Conservation (phyloP, 2,329 filamentous ascomycete genomes). For the Cytospora chrysosperma region DNA sequence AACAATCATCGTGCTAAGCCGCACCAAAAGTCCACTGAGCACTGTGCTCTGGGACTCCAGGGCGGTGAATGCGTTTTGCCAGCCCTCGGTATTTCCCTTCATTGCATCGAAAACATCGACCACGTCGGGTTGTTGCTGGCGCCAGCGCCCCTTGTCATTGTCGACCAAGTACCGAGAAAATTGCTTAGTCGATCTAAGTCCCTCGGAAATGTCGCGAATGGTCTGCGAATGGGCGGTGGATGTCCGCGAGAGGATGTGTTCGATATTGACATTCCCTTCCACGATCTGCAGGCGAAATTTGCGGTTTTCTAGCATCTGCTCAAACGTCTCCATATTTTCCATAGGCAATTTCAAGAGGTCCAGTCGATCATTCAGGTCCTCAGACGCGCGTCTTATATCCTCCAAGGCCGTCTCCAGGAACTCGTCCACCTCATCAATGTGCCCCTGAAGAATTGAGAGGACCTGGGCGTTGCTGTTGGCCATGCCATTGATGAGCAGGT, state of each 20-base stretch:
- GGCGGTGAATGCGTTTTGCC: constrained; percentile 76
- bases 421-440: constrained; percentile 91
- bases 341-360: constrained; percentile 80
- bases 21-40: constrained; percentile 67
- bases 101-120: constrained; percentile 81
- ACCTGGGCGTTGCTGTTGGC: constrained; percentile 89
- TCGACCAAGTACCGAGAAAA: constrained; percentile 73
- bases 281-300: constrained; percentile 80
- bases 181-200: constrained; percentile 71
- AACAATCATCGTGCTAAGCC: constrained; percentile 73
- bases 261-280: constrained; percentile 85
- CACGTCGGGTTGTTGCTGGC: constrained; percentile 60
- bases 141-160: constrained; percentile 61
- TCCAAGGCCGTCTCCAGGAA: constrained; percentile 85
- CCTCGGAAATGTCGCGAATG: constrained; percentile 75
- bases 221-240: constrained; percentile 73
- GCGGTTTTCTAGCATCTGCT: constrained; percentile 82
- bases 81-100: constrained; percentile 89
- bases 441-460: constrained; percentile 81
- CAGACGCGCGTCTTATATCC: constrained; percentile 74
- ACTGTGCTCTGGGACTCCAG: constrained; percentile 71
- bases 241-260: constrained; percentile 82
- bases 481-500: constrained; percentile 78
- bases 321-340: constrained; percentile 78
- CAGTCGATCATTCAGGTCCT: constrained; percentile 78